Evolutionary conservation across 495 filamentous ascomycete genomes (phyloP).

Genomic region (Hyphodiscus hymeniophilus): DNA sequence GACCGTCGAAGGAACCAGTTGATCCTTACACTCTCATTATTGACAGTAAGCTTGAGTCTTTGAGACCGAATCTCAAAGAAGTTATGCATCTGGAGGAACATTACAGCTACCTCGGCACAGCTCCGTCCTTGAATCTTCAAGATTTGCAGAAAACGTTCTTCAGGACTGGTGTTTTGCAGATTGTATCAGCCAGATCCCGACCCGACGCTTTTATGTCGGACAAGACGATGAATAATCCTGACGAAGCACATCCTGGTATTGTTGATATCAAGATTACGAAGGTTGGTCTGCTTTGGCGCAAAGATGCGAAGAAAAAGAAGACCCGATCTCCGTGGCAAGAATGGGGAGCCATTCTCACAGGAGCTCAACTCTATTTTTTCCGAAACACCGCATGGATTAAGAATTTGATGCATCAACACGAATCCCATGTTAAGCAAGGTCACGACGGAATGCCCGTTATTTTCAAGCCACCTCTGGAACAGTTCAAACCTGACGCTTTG

Average conservation of each 20-base stretch:
- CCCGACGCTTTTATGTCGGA: constrained; percentile 92
- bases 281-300: constrained; percentile 91
- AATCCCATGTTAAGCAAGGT: constrained; percentile 63
- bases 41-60: constrained; percentile 71
- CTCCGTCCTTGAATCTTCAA: constrained; percentile 61
- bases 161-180: constrained; percentile 84
- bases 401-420: constrained; percentile 76
- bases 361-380: constrained; percentile 95
- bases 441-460: constrained; percentile 62
- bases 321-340: constrained; percentile 95
- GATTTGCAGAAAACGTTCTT: constrained; percentile 81
- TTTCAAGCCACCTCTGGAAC: constrained; percentile 79
- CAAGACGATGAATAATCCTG: constrained; percentile 71
- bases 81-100: constrained; percentile 89
- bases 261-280: constrained; percentile 98
- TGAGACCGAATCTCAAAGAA: constrained; percentile 80
- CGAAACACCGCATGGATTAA: constrained; percentile 90
- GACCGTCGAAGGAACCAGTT: constrained; percentile 70
- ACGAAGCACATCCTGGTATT: constrained; percentile 83
- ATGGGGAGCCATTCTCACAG: constrained; percentile 93
- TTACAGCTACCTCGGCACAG: constrained; percentile 78
- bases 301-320: constrained; percentile 90
- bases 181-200: constrained; percentile 83
- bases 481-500: constrained; percentile 86
- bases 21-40: constrained; percentile 93